A percentile compares a stretch with the other conserved stretches of the same genome.
phyloP scores from a whole-genome alignment of 225 moss, liverwort and hornwort species.

The Neckera pumila region DNA sequence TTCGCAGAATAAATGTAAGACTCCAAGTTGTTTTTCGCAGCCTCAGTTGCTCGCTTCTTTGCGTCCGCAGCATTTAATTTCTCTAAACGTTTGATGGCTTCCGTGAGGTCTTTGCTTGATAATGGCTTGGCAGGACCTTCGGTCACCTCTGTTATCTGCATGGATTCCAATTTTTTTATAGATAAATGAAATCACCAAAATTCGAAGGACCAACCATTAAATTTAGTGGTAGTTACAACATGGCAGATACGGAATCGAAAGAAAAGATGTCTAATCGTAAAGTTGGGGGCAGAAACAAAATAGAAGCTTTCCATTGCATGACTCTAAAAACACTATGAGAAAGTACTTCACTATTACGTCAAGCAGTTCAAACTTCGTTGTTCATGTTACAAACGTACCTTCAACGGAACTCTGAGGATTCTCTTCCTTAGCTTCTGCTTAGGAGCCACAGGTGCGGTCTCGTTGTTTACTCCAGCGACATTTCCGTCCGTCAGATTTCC shows the following conservation, averaged over 20 bases:
- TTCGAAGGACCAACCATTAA: neutral
- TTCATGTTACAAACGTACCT: slow-evolving; percentile 30
- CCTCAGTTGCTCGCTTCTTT: slow-evolving; percentile 84
- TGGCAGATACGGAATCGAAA: neutral
- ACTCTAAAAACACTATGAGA: neutral
- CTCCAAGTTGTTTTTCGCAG: slow-evolving; percentile 92
- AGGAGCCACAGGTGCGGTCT: slow-evolving; percentile 21
- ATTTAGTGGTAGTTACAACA: neutral
- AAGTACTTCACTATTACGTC: neutral
- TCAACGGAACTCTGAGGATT: slow-evolving; percentile 72
- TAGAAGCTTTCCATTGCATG: neutral
- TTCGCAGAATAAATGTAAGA: slow-evolving; percentile 89
- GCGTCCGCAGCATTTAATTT: slow-evolving; percentile 66
- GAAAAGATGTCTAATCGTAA: neutral
- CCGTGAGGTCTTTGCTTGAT: slow-evolving; percentile 52
- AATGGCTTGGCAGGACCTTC: slow-evolving; percentile 57
- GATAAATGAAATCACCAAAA: neutral
- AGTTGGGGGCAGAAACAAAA: neutral
- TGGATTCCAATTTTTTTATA: neutral
- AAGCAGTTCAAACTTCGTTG: neutral
- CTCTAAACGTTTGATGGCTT: slow-evolving; percentile 55
- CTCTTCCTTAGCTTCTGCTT: slow-evolving; percentile 82
- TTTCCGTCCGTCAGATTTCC: slow-evolving; percentile 12
- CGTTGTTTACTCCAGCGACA: slow-evolving; percentile 24
- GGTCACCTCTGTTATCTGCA: slow-evolving; percentile 66